Evolutionary conservation across 164 flowering plant genomes (phyloP), one percentile per base, ranked within the genome.

Genomic region (Santalum album): DNA sequence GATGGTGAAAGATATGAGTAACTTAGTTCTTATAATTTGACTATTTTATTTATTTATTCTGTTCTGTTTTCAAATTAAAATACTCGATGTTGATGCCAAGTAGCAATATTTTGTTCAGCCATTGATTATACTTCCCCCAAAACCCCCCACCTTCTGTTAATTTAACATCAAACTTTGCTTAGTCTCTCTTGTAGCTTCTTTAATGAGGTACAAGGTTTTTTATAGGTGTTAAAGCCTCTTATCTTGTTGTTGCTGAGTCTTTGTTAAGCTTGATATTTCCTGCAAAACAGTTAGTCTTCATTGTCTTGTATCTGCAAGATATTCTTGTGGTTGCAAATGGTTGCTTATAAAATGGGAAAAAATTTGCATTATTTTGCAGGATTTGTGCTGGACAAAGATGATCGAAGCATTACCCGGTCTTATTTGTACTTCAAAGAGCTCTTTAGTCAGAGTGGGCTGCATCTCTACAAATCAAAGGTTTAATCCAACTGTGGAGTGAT

Each of bases 301-400:
- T 18, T 35, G 2, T 1, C 15, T 38, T 38, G 42, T 11, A 25
- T 34, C 43, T 21, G 15, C 35, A 2, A 52, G 20, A 21, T 34
- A 34, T 34, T 52, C 6, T 52, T 22, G 22, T 4, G 7, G 21
- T 26, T 2, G 20, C 40, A 26, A 46, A 10, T 5, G 35, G 25
- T 45, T 19, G 11, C 49, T 21, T 29, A 4, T 17, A 45, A 45
- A 3, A 38, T n/a, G n/a, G n/a, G n/a, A n/a, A n/a, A n/a, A n/a
- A n/a, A n/a, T n/a, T n/a, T n/a, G 5, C 19, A 22, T 11, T 15
- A 11, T 34, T 6, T 63, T 65, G 38, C 69, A 91, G 98, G 96
- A 53, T 92, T 92, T 75, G 91, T 92, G 49, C 65, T 89, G 73
- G 99, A 92, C 65, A 84, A 87, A 25, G 86, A 83, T 44, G 96